Conservation (phyloP, 805 yeast species). For the Ogataea sp. region DNA sequence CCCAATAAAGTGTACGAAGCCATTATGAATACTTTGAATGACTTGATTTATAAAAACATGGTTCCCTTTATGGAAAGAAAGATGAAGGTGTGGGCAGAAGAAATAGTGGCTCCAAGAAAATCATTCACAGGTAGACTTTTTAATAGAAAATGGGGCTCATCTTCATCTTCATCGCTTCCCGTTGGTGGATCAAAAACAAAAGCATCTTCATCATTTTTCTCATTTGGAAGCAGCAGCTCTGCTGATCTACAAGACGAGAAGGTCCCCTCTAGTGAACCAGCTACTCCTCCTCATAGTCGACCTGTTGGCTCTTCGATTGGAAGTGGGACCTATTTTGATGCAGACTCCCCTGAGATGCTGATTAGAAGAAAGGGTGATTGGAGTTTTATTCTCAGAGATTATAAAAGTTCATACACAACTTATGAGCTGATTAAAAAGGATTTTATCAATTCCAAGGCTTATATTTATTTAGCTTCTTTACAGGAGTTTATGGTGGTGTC, state of each 20-base stretch:
- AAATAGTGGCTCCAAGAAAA: constrained; percentile 64
- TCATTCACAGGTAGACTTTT: constrained; percentile 70
- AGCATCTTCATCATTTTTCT: constrained; percentile 24
- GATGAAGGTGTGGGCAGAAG: constrained; percentile 80
- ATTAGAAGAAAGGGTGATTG: constrained; percentile 85
- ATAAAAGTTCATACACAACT: constrained; percentile 71
- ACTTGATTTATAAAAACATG: constrained; percentile 39
- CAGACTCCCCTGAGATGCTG: constrained; percentile 59
- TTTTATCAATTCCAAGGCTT: constrained; percentile 67
- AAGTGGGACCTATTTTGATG: constrained; percentile 38
- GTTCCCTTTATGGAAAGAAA: constrained; percentile 84
- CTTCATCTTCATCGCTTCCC: constrained; percentile 23
- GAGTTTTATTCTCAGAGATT: constrained; percentile 87
- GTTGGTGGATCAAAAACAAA: constrained; percentile 5
- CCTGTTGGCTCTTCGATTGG: background rate
- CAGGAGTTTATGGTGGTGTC: constrained; percentile 84
- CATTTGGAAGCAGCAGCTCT: constrained; percentile 13
- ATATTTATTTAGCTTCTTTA: constrained; percentile 73
- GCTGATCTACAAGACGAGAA: constrained; percentile 4
- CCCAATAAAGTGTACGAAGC: constrained; percentile 15
- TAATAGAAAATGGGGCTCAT: constrained; percentile 28
- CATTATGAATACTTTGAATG: constrained; percentile 33
- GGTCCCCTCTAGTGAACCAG: constrained; percentile 2
- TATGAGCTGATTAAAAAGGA: constrained; percentile 81
- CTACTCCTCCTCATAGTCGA: background rate